Percentiles rank a stretch among this genome's conserved stretches.
Conservation (phyloP, 1,284 basidiomycete species). For the Gomphus sp. region DNA sequence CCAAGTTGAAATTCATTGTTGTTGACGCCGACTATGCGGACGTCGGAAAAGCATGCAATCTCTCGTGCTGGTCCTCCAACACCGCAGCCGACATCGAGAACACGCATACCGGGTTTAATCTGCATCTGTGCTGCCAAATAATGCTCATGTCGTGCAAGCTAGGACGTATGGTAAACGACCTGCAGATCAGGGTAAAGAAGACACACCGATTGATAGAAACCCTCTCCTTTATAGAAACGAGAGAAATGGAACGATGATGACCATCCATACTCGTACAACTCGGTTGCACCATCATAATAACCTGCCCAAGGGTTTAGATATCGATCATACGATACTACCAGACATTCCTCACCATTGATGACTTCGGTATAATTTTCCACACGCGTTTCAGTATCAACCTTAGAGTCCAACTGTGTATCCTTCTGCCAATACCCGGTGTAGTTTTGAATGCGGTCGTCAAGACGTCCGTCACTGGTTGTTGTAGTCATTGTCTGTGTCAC, state of each 20-base stretch:
- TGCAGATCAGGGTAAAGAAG: no score
- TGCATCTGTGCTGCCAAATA: no score
- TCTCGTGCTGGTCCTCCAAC: slow-evolving; percentile 96
- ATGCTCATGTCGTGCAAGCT: no score
- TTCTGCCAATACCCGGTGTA: slow-evolving; percentile 96
- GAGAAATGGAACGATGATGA: slow-evolving; percentile 22
- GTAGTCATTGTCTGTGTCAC: not conserved
- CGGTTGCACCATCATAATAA: slow-evolving; percentile 95
- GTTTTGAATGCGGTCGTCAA: slow-evolving; percentile 76
- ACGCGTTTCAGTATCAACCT: slow-evolving; percentile 65
- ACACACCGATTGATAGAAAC: slow-evolving; percentile 58
- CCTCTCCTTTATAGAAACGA: slow-evolving; percentile 95
- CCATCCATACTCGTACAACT: slow-evolving; percentile 97
- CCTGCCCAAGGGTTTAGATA: slow-evolving; percentile 33
- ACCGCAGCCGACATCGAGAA: slow-evolving; percentile 97
- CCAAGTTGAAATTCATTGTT: slow-evolving; percentile 96
- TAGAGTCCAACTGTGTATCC: slow-evolving; percentile 67
- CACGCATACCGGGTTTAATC: slow-evolving; percentile 72
- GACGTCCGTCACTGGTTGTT: slow-evolving; percentile 56
- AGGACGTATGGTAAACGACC: slow-evolving; percentile 24
- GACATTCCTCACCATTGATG: slow-evolving; percentile 68
- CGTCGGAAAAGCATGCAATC: slow-evolving; percentile 89
- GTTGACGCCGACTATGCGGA: slow-evolving; percentile 83
- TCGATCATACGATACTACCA: not conserved
- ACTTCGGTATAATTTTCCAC: slow-evolving; percentile 86